Conservation (phyloP, 192 early-diverging fungal genomes). For the Coemansia sp. region DNA sequence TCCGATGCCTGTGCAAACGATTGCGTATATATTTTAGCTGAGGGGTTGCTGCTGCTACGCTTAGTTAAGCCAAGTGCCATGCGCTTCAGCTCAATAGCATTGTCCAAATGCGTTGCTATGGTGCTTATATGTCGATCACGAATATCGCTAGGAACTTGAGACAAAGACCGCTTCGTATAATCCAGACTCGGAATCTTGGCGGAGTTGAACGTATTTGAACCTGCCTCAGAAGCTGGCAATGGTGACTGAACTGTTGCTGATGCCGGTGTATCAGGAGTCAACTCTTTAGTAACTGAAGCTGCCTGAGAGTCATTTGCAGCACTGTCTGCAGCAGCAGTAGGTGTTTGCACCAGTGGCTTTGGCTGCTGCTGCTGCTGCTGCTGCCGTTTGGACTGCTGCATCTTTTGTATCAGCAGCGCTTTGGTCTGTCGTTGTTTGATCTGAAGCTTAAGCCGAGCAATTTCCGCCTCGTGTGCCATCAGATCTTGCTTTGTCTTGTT, state of each 20-base stretch:
- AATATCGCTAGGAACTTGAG: not conserved
- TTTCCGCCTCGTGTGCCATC: conserved; percentile 32
- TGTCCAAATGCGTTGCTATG: not conserved
- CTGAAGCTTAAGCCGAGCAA: conserved; percentile 33
- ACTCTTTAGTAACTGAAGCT: no score
- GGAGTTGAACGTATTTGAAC: no score
- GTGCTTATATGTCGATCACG: not conserved
- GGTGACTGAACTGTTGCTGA: no score
- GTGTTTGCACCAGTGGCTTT: no score
- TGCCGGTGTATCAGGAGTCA: no score
- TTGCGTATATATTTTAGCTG: not conserved
- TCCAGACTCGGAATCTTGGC: not conserved
- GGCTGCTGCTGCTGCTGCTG: no score
- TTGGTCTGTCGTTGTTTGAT: conserved; percentile 33
- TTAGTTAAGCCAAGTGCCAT: not conserved
- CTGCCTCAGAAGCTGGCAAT: no score
- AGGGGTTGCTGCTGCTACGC: not conserved
- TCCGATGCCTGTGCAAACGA: conserved; percentile 2
- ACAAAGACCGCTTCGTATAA: not conserved
- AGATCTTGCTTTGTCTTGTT: conserved; percentile 19
- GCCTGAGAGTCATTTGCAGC: no score
- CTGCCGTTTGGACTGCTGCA: conserved; percentile 11
- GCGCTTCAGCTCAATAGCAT: conserved; percentile 10
- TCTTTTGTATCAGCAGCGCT: conserved; percentile 25
- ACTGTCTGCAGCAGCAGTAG: no score